Conservation (phyloP, 2,329 filamentous ascomycete genomes). For the Bisporella sp. region DNA sequence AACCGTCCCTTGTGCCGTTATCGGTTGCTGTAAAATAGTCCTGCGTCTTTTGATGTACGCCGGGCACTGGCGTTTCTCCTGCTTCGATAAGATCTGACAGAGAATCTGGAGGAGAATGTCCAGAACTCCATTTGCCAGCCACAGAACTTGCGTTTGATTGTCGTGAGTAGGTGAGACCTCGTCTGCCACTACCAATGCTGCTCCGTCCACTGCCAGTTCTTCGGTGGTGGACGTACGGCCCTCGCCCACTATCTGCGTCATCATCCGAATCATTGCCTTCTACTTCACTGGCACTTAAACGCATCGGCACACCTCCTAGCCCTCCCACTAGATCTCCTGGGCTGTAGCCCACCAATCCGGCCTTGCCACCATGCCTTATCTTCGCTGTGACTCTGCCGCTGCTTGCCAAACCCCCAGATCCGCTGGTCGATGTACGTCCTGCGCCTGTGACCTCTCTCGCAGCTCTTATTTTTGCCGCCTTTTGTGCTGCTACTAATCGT, state of each 20-base stretch:
- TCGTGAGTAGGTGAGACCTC: slow-evolving; percentile 31
- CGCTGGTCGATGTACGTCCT: slow-evolving; percentile 31
- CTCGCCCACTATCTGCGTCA: slow-evolving; percentile 45
- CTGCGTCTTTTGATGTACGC: slow-evolving; percentile 6
- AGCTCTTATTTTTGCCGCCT: slow-evolving; percentile 80
- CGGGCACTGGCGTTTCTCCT: slow-evolving; percentile 21
- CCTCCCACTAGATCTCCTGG: slow-evolving; percentile 62
- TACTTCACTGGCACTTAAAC: slow-evolving; percentile 91
- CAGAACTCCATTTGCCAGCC: slow-evolving; percentile 32
- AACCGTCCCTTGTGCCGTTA: slow-evolving; percentile 16
- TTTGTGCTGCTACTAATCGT: slow-evolving; percentile 71
- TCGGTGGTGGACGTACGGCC: slow-evolving; percentile 46
- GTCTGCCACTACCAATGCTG: slow-evolving; percentile 38
- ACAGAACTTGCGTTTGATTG: slow-evolving; percentile 28
- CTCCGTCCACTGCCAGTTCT: slow-evolving; percentile 69
- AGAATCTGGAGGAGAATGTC: slow-evolving; percentile 37
- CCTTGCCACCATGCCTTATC: slow-evolving; percentile 81
- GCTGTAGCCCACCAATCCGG: slow-evolving; percentile 68
- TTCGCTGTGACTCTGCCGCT: slow-evolving; percentile 65
- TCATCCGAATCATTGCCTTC: slow-evolving; percentile 82
- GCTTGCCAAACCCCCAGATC: slow-evolving; percentile 29
- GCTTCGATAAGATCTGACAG: slow-evolving; percentile 18
- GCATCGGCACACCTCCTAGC: slow-evolving; percentile 76
- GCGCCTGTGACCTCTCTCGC: slow-evolving; percentile 70
- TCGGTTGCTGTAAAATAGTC: slow-evolving; percentile 20